Evolutionary conservation across 1,284 basidiomycete species (phyloP).

Genomic region (Phaffia rhodozyma): DNA sequence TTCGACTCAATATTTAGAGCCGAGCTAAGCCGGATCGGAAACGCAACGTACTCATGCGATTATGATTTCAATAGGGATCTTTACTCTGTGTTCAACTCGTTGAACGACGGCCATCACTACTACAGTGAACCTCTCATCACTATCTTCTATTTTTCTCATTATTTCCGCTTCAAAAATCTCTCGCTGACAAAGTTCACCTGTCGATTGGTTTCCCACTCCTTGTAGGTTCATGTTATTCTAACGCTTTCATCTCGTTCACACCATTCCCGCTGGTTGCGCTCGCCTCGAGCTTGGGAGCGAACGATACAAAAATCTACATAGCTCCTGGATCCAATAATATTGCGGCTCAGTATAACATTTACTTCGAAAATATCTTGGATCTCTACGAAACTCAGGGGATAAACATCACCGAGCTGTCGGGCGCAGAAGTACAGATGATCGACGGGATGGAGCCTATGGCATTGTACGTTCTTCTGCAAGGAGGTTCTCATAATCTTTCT

Average conservation of each 20-base stretch:
- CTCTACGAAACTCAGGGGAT: not conserved
- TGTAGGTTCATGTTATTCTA: not conserved
- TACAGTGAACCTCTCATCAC: not conserved
- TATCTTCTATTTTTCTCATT: too few species aligned
- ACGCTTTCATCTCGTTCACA: not conserved
- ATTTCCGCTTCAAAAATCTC: too few species aligned
- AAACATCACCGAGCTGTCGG: not conserved
- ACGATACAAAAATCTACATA: not conserved
- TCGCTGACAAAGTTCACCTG: too few species aligned
- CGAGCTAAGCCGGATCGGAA: not conserved
- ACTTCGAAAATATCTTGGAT: not conserved
- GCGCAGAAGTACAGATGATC: constrained; percentile 5
- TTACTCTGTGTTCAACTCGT: not conserved
- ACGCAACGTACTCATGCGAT: not conserved
- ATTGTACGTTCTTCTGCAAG: not conserved
- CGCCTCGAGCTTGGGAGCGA: not conserved
- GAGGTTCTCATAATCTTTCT: not conserved
- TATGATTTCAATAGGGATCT: constrained; percentile 8
- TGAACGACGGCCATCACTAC: constrained; percentile 8
- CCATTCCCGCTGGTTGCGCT: constrained; percentile 3
- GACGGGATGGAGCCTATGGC: not conserved
- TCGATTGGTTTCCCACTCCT: not conserved
- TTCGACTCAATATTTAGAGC: not conserved
- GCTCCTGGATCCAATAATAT: not conserved
- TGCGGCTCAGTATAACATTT: not conserved